These are phyloP conservation scores for Verticillium nonalfalfae DNA, from an alignment of 2,329 filamentous ascomycete genomes.

Conservation along the genomic window DNA sequence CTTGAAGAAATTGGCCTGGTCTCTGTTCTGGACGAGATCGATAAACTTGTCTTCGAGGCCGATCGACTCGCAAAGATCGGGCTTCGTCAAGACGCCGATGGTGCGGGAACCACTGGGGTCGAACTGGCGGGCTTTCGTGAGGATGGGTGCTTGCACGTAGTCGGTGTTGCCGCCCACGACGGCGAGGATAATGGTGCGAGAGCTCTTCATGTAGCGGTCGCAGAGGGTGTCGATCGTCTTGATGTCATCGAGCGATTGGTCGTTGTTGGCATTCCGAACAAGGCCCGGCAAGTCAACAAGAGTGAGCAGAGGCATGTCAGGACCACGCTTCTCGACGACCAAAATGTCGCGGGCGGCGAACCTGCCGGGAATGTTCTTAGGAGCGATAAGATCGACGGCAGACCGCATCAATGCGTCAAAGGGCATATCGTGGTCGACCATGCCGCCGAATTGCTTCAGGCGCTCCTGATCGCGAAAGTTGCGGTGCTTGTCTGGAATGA, in stretches of 20 bases:
- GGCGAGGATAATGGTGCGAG: conserved; percentile 48
- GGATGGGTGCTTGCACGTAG: conserved; percentile 45
- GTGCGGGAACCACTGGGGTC: conserved; percentile 42
- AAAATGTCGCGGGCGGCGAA: conserved; percentile 48
- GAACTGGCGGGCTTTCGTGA: conserved; percentile 43
- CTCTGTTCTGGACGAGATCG: conserved; percentile 43
- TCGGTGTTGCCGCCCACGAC: conserved; percentile 50
- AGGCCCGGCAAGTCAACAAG: conserved; percentile 57
- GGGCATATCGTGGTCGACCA: conserved; percentile 34
- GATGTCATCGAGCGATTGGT: conserved; percentile 47
- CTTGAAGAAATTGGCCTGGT: conserved; percentile 42
- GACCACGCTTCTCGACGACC: conserved; percentile 52
- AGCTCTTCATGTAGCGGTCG: conserved; percentile 49
- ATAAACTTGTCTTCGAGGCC: conserved; percentile 48
- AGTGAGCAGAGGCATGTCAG: conserved; percentile 52
- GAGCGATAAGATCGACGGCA: conserved; percentile 44
- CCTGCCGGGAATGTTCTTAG: conserved; percentile 40
- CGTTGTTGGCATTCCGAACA: conserved; percentile 44
- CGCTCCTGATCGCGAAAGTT: conserved; percentile 38
- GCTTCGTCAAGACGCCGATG: conserved; percentile 46
- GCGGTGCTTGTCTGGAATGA: conserved; percentile 46
- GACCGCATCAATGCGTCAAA: conserved; percentile 45
- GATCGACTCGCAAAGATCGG: conserved; percentile 45
- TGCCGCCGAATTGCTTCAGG: conserved; percentile 41
- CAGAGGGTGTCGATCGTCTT: conserved; percentile 44